These are phyloP conservation scores for Artemisia princeps DNA, from an alignment of 140 eudicot genomes.

Conservation along the genomic window DNA sequence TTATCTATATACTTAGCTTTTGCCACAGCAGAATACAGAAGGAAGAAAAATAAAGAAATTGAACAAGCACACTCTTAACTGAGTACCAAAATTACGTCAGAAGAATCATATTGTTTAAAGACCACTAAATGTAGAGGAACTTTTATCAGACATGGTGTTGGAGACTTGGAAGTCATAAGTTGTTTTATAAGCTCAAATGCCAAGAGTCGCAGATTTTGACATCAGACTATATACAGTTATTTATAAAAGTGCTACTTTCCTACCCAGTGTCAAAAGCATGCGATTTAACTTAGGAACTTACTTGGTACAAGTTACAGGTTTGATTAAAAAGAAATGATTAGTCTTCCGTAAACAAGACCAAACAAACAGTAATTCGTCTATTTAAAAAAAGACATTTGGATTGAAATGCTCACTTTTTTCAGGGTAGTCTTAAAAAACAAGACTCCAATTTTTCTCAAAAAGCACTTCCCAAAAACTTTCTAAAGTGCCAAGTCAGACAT, in stretches of 20 bases:
- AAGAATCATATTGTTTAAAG: neutral
- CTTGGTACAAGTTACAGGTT: neutral
- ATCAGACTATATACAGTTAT: neutral
- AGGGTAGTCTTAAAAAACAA: too few relatives aligned
- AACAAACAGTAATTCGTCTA: neutral
- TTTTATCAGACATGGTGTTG: neutral
- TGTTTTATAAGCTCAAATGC: neutral
- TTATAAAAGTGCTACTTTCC: neutral
- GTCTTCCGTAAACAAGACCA: neutral
- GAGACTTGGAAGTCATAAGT: constrained; percentile 6
- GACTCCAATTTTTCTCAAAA: too few relatives aligned
- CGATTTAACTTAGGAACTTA: neutral
- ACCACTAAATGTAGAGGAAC: neutral
- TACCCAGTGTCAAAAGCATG: neutral
- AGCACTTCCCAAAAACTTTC: neutral
- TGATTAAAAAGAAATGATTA: neutral
- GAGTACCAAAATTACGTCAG: neutral
- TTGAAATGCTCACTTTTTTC: neutral
- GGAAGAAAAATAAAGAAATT: constrained; percentile 4
- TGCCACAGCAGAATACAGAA: neutral
- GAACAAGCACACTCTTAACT: neutral
- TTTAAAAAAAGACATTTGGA: neutral
- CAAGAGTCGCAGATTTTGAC: neutral
- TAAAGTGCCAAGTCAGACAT: neutral
- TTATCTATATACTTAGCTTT: constrained; percentile 8